Percentiles rank a stretch among this genome's conserved stretches.
These are phyloP conservation scores for Termitomyces sp. DNA, from an alignment of 768 basidiomycete genomes.

Conservation along the genomic window DNA sequence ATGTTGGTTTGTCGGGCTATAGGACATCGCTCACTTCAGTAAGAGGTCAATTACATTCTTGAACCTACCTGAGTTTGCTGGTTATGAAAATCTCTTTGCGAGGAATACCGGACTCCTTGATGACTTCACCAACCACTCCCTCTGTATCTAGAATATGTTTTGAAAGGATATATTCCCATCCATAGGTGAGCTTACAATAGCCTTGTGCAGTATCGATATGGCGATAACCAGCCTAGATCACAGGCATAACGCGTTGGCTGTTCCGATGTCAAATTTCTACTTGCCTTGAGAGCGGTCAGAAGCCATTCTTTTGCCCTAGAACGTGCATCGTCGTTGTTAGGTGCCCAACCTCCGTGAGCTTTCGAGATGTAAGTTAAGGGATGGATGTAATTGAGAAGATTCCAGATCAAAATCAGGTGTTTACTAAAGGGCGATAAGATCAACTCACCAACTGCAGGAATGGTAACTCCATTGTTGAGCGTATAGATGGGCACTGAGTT, in stretches of 20 bases:
- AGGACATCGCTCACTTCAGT: neutral
- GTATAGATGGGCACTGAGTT: conserved; percentile 3
- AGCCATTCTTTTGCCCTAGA: conserved; percentile 32
- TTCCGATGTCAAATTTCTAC: conserved; percentile 2
- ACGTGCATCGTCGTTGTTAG: conserved; percentile 25
- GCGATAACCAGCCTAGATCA: conserved; percentile 29
- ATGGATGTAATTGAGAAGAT: neutral
- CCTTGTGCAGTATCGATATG: conserved; percentile 35
- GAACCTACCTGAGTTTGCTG: conserved; percentile 37
- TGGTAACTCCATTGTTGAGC: conserved; percentile 27
- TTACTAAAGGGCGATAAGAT: neutral
- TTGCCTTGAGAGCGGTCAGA: conserved; percentile 30
- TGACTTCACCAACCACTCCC: conserved; percentile 33
- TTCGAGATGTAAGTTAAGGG: neutral
- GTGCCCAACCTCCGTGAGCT: conserved; percentile 38
- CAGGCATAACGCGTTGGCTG: neutral
- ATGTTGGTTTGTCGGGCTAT: conserved; percentile 19
- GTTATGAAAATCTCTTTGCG: conserved; percentile 44
- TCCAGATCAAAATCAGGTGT: too few species aligned
- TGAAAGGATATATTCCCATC: neutral
- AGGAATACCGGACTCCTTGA: conserved; percentile 42
- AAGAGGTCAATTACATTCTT: neutral
- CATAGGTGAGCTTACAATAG: conserved; percentile 20
- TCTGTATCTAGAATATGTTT: conserved; percentile 26
- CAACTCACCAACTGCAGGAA: conserved; percentile 28